Evolutionary conservation across 2,329 filamentous ascomycete genomes (phyloP).

Genomic region (Penicillium freii): DNA sequence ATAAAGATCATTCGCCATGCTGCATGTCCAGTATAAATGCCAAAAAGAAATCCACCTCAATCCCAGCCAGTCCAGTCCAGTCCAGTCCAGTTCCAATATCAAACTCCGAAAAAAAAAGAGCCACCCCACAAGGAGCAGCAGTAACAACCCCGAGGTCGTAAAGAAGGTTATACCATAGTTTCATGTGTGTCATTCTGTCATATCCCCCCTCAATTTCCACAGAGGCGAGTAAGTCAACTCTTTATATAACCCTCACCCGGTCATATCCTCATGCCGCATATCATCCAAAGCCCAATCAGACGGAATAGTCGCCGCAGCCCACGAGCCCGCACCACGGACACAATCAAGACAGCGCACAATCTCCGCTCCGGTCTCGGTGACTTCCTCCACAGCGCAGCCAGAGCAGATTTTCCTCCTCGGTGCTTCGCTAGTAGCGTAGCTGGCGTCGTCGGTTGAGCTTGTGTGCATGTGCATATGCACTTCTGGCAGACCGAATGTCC

Average conservation of each 20-base stretch:
- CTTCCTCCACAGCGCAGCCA: slow-evolving; percentile 40
- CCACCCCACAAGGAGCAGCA: slow-evolving; percentile 1
- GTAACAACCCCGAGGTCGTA: not conserved
- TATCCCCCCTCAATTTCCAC: not conserved
- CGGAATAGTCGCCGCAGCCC: slow-evolving; percentile 10
- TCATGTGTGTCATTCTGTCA: slow-evolving; percentile 1
- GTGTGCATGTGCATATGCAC: not conserved
- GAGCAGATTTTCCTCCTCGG: slow-evolving; percentile 39
- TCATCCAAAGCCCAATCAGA: slow-evolving; percentile 18
- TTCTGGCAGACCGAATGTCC: not conserved
- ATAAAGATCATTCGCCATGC: slow-evolving; percentile 1
- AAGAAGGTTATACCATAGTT: not conserved
- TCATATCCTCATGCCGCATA: slow-evolving; percentile 14
- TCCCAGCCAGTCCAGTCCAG: not conserved
- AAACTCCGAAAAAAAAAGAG: slow-evolving; percentile 1
- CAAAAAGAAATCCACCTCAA: not conserved
- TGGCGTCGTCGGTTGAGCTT: not conserved
- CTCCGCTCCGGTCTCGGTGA: slow-evolving; percentile 38
- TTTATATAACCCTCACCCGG: slow-evolving; percentile 4
- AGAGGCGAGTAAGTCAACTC: not conserved
- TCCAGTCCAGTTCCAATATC: slow-evolving; percentile 1
- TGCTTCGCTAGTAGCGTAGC: not conserved
- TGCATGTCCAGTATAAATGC: not conserved
- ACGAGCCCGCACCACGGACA: slow-evolving; percentile 24
- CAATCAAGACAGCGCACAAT: slow-evolving; percentile 41